These are phyloP conservation scores for Crassisporium funariophilum DNA, from an alignment of 768 basidiomycete species.

Conservation along the genomic window DNA sequence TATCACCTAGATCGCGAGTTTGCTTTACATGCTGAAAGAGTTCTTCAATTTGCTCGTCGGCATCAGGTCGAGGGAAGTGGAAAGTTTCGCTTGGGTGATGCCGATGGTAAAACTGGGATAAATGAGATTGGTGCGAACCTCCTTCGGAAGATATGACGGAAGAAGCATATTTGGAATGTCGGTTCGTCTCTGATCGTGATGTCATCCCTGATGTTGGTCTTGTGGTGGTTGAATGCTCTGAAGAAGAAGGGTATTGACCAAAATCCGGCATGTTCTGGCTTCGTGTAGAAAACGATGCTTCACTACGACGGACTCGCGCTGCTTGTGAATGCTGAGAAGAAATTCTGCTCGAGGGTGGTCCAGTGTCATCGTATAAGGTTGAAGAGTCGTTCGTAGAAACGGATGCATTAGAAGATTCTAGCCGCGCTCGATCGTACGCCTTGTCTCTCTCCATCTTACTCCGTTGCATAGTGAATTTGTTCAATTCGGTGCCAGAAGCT, in stretches of 20 bases:
- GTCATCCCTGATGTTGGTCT: slow-evolving; percentile 56
- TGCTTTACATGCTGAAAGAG: slow-evolving; percentile 79
- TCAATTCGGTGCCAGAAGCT: slow-evolving; percentile 69
- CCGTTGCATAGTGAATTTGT: slow-evolving; percentile 55
- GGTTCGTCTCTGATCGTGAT: slow-evolving; percentile 56
- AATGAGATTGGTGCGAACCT: slow-evolving; percentile 43
- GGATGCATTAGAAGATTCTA: slow-evolving; percentile 54
- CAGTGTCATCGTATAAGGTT: slow-evolving; percentile 56
- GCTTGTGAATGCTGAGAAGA: slow-evolving; percentile 34
- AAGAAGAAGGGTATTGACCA: slow-evolving; percentile 38
- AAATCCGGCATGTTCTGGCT: slow-evolving; percentile 58
- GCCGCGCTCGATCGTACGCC: slow-evolving; percentile 47
- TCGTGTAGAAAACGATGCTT: slow-evolving; percentile 54
- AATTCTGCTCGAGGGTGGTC: slow-evolving; percentile 32
- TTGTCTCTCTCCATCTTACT: slow-evolving; percentile 57
- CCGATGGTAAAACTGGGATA: slow-evolving; percentile 57
- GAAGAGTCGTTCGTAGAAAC: slow-evolving; percentile 59
- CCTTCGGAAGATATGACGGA: slow-evolving; percentile 53
- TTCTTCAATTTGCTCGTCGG: slow-evolving; percentile 74
- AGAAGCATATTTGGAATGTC: slow-evolving; percentile 63
- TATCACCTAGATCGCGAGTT: slow-evolving; percentile 63
- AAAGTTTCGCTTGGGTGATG: slow-evolving; percentile 60
- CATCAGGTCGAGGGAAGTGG: slow-evolving; percentile 73
- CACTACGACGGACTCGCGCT: slow-evolving; percentile 51
- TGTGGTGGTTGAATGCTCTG: slow-evolving; percentile 33